These are phyloP conservation scores for Xylaria sp. DNA, from an alignment of 2,329 filamentous ascomycete genomes.

Conservation along the genomic window DNA sequence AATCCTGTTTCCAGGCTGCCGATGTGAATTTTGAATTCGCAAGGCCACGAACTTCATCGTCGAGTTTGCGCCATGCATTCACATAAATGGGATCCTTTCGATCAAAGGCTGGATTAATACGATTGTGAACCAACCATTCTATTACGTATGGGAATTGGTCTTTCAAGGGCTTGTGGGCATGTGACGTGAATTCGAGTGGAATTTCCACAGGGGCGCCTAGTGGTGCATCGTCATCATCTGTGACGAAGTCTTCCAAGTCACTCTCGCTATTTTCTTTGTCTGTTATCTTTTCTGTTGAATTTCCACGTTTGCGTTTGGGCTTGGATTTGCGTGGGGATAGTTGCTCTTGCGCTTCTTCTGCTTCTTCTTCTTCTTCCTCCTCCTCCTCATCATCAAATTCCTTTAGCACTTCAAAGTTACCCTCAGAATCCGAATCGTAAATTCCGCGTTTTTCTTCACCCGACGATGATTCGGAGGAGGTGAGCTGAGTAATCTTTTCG, in stretches of 20 bases:
- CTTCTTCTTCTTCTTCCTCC: conserved; percentile 41
- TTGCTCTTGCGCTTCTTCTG: conserved; percentile 26
- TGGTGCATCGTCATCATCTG: conserved; percentile 64
- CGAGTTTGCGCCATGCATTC: conserved; percentile 72
- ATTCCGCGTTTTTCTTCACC: conserved; percentile 54
- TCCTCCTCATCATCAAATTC: conserved; percentile 45
- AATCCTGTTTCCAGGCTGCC: conserved; percentile 70
- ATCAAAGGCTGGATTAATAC: conserved; percentile 73
- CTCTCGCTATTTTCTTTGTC: conserved; percentile 39
- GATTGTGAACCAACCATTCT: conserved; percentile 83
- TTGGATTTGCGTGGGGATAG: conserved; percentile 27
- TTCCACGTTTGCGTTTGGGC: conserved; percentile 23
- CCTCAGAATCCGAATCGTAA: conserved; percentile 43
- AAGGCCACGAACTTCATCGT: conserved; percentile 71
- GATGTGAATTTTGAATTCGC: conserved; percentile 75
- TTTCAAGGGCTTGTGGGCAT: conserved; percentile 69
- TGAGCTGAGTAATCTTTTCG: conserved; percentile 28
- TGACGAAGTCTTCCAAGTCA: conserved; percentile 65
- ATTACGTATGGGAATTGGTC: conserved; percentile 76
- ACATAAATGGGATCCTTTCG: conserved; percentile 66
- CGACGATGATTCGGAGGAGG: conserved; percentile 41
- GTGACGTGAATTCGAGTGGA: conserved; percentile 71
- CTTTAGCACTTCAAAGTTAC: conserved; percentile 39
- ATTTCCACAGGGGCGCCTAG: conserved; percentile 65
- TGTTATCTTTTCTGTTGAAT: conserved; percentile 27